These are phyloP conservation scores for Epithemia pelagica DNA, from an alignment of 108 stramenopile species.

Conservation along the genomic window DNA sequence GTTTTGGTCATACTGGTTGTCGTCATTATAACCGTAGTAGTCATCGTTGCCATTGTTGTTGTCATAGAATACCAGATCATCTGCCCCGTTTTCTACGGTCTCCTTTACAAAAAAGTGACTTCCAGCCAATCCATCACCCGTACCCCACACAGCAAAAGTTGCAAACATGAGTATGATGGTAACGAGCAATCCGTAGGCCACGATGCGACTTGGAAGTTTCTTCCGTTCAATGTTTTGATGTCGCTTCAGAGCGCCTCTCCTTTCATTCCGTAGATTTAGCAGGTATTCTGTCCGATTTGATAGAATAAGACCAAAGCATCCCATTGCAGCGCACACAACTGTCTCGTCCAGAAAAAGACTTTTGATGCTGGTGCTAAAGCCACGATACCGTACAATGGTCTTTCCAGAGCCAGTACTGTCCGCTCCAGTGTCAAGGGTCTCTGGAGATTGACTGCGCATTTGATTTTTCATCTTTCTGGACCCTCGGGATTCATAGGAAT, in stretches of 20 bases:
- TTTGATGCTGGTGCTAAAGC: slow-evolving; percentile 68
- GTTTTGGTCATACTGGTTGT: neutral
- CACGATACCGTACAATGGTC: slow-evolving; percentile 59
- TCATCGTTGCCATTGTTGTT: slow-evolving; percentile 8
- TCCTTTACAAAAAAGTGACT: slow-evolving; percentile 14
- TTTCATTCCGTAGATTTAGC: slow-evolving; percentile 64
- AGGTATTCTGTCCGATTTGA: slow-evolving; percentile 70
- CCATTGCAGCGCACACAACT: slow-evolving; percentile 67
- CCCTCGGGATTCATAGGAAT: slow-evolving; percentile 21
- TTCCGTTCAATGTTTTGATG: neutral
- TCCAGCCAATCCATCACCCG: slow-evolving; percentile 10
- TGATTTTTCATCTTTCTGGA: neutral
- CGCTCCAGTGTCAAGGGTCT: neutral
- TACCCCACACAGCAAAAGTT: slow-evolving; percentile 64
- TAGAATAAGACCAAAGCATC: slow-evolving; percentile 75
- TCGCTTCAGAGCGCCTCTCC: slow-evolving; percentile 33
- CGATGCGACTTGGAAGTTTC: slow-evolving; percentile 37
- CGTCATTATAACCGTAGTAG: too few species aligned
- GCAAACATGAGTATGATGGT: slow-evolving; percentile 43
- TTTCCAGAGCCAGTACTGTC: slow-evolving; percentile 1
- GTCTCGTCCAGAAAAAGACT: slow-evolving; percentile 76
- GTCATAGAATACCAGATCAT: slow-evolving; percentile 15
- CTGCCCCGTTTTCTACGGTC: neutral
- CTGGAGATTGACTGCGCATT: neutral
- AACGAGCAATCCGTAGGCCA: slow-evolving; percentile 47